Conservation (phyloP, 257 asterid genomes). For the Nicotiana undulata region DNA sequence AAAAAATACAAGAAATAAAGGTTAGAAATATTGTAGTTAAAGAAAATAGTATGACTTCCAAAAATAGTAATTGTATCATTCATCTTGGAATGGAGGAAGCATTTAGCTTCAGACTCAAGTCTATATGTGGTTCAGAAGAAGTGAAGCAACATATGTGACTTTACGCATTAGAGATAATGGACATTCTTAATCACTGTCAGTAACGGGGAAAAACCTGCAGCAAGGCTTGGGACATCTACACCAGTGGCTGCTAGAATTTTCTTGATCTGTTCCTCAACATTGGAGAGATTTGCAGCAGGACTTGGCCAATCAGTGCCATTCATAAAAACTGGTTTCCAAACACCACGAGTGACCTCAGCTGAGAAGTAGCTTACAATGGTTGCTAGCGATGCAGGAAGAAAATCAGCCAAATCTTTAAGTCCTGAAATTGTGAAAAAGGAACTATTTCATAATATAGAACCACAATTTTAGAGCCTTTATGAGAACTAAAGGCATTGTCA, state of each 20-base stretch:
- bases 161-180: background rate
- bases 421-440: conserved; percentile 32
- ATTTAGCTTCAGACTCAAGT: background rate
- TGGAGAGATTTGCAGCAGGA: conserved; percentile 85
- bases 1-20: background rate
- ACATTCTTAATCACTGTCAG: background rate
- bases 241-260: conserved; percentile 92
- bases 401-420: conserved; percentile 93
- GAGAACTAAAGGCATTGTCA: background rate
- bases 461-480: background rate
- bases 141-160: background rate
- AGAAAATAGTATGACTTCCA: background rate
- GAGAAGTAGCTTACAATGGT: conserved; percentile 93
- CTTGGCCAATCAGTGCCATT: conserved; percentile 99
- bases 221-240: conserved; percentile 91
- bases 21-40: background rate
- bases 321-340: conserved; percentile 93
- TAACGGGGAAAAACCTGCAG: conserved; percentile 48
- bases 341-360: conserved; percentile 98
- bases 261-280: conserved; percentile 92
- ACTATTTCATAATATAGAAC: background rate
- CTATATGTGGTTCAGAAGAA: background rate
- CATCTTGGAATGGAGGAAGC: background rate
- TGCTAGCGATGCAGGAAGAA: conserved; percentile 95
- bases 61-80: background rate